Conservation (phyloP, 2,329 filamentous ascomycete species). For the Chaetomium sp. region DNA sequence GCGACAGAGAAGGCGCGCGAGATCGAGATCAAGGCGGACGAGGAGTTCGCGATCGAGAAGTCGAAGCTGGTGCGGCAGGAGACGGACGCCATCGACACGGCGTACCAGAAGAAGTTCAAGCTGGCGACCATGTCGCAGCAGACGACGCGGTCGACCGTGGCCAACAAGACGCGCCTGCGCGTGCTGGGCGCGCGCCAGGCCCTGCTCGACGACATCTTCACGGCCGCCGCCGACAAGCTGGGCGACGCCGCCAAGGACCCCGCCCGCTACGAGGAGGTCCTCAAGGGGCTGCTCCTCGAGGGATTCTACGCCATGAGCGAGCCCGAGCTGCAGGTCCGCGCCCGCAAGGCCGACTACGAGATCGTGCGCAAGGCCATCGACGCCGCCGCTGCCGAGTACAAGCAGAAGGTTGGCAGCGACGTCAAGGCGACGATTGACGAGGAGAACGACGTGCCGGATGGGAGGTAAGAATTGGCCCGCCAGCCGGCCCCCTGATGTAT, state of each 20-base stretch:
- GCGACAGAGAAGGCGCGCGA: slow-evolving; percentile 95
- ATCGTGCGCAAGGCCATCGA: slow-evolving; percentile 76
- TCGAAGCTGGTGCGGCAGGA: slow-evolving; percentile 97
- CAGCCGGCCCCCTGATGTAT: not conserved
- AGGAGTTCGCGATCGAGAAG: slow-evolving; percentile 99
- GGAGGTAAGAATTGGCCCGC: slow-evolving; percentile 64
- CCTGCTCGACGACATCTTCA: slow-evolving; percentile 87
- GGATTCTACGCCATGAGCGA: slow-evolving; percentile 88
- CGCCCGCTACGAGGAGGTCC: slow-evolving; percentile 71
- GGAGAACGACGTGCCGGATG: slow-evolving; percentile 75
- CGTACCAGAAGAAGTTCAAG: slow-evolving; percentile 99
- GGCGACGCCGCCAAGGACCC: slow-evolving; percentile 65
- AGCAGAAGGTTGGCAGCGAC: slow-evolving; percentile 73
- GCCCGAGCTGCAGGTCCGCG: slow-evolving; percentile 71
- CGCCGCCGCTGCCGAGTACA: slow-evolving; percentile 78
- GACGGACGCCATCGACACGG: slow-evolving; percentile 84
- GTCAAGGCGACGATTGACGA: slow-evolving; percentile 74
- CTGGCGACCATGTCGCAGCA: slow-evolving; percentile 98
- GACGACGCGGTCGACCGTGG: slow-evolving; percentile 92
- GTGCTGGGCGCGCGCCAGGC: slow-evolving; percentile 87
- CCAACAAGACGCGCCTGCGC: slow-evolving; percentile 93
- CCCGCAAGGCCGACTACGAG: slow-evolving; percentile 77
- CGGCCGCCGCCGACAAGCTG: slow-evolving; percentile 74
- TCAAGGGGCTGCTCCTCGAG: slow-evolving; percentile 84
- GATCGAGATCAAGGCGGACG: slow-evolving; percentile 97